A percentile compares a stretch with the other conserved stretches of the same genome.
These are phyloP conservation scores for Schwanniomyces yamadae DNA, from an alignment of 805 yeast species.

Conservation along the genomic window DNA sequence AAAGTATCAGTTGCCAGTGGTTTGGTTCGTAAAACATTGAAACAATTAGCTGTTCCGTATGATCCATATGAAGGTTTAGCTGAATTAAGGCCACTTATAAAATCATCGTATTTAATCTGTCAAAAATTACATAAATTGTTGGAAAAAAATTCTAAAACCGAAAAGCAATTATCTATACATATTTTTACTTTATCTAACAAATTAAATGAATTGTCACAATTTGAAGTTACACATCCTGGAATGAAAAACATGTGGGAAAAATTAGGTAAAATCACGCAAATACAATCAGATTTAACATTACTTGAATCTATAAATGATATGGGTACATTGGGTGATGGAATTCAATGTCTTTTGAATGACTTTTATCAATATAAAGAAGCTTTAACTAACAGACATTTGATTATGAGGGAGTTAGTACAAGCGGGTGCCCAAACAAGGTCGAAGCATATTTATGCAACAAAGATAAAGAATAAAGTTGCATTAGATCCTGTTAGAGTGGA, in stretches of 20 bases:
- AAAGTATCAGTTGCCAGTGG: constrained; percentile 76
- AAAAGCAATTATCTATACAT: constrained; percentile 50
- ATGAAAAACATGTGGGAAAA: constrained; percentile 79
- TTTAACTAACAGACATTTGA: constrained; percentile 83
- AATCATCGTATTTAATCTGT: constrained; percentile 62
- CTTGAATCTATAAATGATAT: constrained; percentile 68
- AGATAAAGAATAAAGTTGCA: constrained; percentile 67
- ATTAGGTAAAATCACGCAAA: constrained; percentile 63
- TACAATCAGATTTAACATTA: constrained; percentile 75
- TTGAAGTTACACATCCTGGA: constrained; percentile 57
- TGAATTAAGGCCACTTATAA: constrained; percentile 82
- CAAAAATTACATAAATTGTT: constrained; percentile 51
- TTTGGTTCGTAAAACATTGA: constrained; percentile 80
- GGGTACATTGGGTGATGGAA: constrained; percentile 75
- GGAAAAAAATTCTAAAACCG: constrained; percentile 57
- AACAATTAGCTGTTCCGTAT: constrained; percentile 88
- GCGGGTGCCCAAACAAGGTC: constrained; percentile 74
- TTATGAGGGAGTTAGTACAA: constrained; percentile 83
- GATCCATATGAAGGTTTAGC: constrained; percentile 83
- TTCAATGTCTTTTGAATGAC: constrained; percentile 64
- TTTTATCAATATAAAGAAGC: constrained; percentile 90
- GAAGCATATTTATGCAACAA: constrained; percentile 69
- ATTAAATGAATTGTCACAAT: constrained; percentile 37
- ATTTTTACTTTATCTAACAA: constrained; percentile 48
- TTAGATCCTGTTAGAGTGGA: constrained; percentile 88